Base-by-base conservation (phyloP, 257 asterid genomes). In the Primulina tabacum region DNA sequence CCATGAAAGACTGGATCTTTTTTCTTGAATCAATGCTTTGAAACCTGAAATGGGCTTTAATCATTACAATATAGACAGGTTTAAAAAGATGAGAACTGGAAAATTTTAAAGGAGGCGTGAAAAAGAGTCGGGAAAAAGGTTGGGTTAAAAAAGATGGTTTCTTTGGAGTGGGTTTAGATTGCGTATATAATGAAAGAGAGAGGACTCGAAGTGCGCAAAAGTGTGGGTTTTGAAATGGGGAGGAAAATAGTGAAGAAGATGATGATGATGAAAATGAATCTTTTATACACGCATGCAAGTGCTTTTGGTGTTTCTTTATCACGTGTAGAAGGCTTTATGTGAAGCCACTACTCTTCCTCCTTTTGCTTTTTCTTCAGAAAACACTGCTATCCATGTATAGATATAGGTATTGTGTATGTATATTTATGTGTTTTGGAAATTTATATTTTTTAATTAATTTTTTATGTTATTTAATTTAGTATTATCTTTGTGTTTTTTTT, bases 241-340 rank as follows among this genome's bases (percentile, higher is more conserved):
- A 26, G 65, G 59, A 65, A 47, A 52, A 16, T 62, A 74, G 64
- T 47, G 60, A 43, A n/a, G 30, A 58, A 14, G 65, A 37, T 43
- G 82, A 67, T 71, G 86, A 78, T 79, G 90, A 77, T 83, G 87
- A 75, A 69, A 76, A 76, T 85, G 91, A 81, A 82, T 85, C 92
- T 87, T 84, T 84, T 82, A 85, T 79, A 85, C 89, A 81, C 93
- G 90, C 97, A 92, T 92, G 97, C 97, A 92, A 80, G 52, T 84
- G 88, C 88, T 83, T 85, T 86, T 76, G 82, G 77, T 81, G 83
- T 82, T 77, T 79, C 87, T 82, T 82, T 76, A 79, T 88, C 96
- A 88, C 95, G 92, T 88, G 92, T 85, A 81, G 84, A 81, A 80
- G 84, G 69, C 83, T 76, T 76, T 32, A 66, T 69, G 77, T 67